These are phyloP conservation scores for Trichoderma atroviride DNA, from an alignment of 2,329 filamentous ascomycete genomes.

Conservation along the genomic window DNA sequence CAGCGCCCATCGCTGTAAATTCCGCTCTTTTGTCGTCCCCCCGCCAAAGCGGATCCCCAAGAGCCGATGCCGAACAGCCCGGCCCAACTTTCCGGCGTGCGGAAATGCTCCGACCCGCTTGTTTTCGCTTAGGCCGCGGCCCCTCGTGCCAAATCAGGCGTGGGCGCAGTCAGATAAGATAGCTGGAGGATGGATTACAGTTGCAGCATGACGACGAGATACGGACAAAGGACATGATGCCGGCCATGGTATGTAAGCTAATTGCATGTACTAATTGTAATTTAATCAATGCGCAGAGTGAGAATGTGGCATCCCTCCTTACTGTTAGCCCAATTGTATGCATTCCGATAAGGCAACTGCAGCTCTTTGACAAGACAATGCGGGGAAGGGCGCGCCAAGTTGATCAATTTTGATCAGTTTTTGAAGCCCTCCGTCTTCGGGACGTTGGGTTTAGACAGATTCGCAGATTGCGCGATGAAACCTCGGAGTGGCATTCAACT, in stretches of 20 bases:
- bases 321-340: no score
- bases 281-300: background rate
- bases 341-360: background rate
- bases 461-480: background rate
- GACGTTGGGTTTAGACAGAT: background rate
- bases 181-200: no score
- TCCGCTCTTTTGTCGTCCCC: background rate
- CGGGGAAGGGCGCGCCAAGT: constrained; percentile 18
- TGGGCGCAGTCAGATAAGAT: background rate
- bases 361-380: background rate
- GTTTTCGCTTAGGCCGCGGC: background rate
- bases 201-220: background rate
- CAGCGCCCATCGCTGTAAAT: background rate
- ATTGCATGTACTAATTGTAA: background rate
- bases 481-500: background rate
- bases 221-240: background rate
- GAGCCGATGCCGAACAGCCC: constrained; percentile 11
- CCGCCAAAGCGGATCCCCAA: constrained; percentile 15
- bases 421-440: background rate
- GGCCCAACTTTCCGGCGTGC: constrained; percentile 12
- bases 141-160: background rate
- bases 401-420: background rate
- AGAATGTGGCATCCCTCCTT: background rate
- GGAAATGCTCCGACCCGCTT: constrained; percentile 26
- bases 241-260: no score